Conservation (phyloP, 2,329 filamentous ascomycete genomes). For the Colletotrichum phormii region DNA sequence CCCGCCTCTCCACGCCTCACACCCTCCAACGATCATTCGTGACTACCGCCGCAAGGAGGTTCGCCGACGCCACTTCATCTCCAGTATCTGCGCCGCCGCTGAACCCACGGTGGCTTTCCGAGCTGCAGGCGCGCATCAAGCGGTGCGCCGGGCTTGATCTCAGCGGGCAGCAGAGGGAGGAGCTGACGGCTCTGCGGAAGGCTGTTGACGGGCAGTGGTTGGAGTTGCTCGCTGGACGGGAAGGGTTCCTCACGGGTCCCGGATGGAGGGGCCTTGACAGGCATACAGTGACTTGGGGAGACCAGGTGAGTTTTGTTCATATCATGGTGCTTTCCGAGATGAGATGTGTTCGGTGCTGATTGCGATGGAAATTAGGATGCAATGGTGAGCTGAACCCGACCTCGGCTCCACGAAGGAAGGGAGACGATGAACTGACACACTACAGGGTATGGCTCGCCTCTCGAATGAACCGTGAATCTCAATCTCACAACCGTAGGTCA, state of each 20-base stretch:
- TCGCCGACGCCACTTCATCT: not conserved
- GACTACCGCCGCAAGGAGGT: slow-evolving; percentile 2
- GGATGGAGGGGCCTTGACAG: slow-evolving; percentile 71
- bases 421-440: slow-evolving; percentile 16
- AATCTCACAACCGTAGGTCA: slow-evolving; percentile 57
- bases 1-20: not conserved
- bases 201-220: slow-evolving; percentile 67
- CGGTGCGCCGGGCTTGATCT: slow-evolving; percentile 16
- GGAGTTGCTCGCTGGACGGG: slow-evolving; percentile 76
- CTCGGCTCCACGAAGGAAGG: not conserved
- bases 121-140: slow-evolving; percentile 41
- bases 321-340: not conserved
- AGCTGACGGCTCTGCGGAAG: slow-evolving; percentile 19
- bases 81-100: slow-evolving; percentile 6
- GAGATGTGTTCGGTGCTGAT: slow-evolving; percentile 3
- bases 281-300: slow-evolving; percentile 83
- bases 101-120: slow-evolving; percentile 43
- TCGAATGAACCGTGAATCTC: slow-evolving; percentile 6
- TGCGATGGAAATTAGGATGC: slow-evolving; percentile 16
- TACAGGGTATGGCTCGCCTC: slow-evolving; percentile 19
- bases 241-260: slow-evolving; percentile 76
- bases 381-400: slow-evolving; percentile 18
- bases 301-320: slow-evolving; percentile 73
- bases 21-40: slow-evolving; percentile 10
- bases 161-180: not conserved